Evolutionary conservation across 768 basidiomycete genomes (phyloP).

Genomic region (Boletus bicolor): DNA sequence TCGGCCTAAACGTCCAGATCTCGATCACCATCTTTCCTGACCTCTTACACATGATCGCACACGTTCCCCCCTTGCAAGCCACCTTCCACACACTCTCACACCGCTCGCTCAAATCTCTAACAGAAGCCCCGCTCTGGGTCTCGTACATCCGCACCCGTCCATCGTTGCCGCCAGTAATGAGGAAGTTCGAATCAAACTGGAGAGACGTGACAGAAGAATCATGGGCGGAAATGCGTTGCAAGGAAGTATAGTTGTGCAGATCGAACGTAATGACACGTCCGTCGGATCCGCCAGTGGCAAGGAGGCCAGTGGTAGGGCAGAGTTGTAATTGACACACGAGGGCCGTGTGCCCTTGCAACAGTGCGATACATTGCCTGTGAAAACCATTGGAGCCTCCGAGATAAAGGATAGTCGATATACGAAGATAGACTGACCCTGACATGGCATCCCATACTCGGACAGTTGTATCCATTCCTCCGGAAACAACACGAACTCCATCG

Average conservation of each 20-base stretch:
- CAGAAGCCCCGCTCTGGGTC: slow-evolving; percentile 55
- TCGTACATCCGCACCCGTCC: slow-evolving; percentile 78
- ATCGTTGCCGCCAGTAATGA: slow-evolving; percentile 84
- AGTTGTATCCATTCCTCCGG: slow-evolving; percentile 91
- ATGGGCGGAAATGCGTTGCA: slow-evolving; percentile 81
- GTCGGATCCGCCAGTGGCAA: slow-evolving; percentile 85
- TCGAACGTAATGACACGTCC: slow-evolving; percentile 79
- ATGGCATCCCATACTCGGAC: slow-evolving; percentile 87
- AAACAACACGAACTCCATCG: slow-evolving; percentile 77
- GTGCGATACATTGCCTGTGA: slow-evolving; percentile 70
- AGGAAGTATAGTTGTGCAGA: slow-evolving; percentile 41
- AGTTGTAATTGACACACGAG: slow-evolving; percentile 91
- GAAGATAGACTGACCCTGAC: slow-evolving; percentile 62
- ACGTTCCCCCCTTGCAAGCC: slow-evolving; percentile 64
- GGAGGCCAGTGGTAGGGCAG: slow-evolving; percentile 48
- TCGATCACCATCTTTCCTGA: slow-evolving; percentile 83
- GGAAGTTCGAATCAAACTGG: slow-evolving; percentile 79
- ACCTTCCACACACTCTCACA: slow-evolving; percentile 90
- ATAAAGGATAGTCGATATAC: neutral
- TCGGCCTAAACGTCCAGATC: slow-evolving; percentile 73
- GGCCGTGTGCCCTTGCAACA: slow-evolving; percentile 87
- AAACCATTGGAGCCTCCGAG: neutral
- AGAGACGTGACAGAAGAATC: slow-evolving; percentile 83
- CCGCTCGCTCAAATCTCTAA: slow-evolving; percentile 74
- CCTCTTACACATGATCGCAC: slow-evolving; percentile 78